Conservation (phyloP, 768 basidiomycete species). For the Symmetrospora coprosmae region DNA sequence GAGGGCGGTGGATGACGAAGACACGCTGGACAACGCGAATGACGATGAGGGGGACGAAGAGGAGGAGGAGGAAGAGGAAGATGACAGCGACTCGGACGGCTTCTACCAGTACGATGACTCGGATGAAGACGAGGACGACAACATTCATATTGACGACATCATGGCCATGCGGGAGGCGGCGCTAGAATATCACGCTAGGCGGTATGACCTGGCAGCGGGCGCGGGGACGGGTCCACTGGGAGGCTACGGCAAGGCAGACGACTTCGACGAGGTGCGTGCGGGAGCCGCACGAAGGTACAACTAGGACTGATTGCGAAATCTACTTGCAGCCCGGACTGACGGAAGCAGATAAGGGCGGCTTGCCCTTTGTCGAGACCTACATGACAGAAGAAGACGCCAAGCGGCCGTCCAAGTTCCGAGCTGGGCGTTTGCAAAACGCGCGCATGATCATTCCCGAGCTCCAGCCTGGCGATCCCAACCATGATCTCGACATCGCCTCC, state of each 20-base stretch:
- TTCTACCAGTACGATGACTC: not conserved
- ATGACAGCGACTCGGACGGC: not conserved
- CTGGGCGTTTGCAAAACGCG: not conserved
- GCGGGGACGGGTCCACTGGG: slow-evolving; percentile 11
- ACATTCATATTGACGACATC: slow-evolving; percentile 16
- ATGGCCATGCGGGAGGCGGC: slow-evolving; percentile 16
- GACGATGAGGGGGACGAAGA: not conserved
- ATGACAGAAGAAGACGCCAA: not conserved
- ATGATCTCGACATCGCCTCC: not conserved
- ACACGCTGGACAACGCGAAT: not conserved
- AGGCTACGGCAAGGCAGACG: not conserved
- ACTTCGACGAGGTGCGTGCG: slow-evolving; percentile 6
- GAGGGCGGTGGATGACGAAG: not conserved
- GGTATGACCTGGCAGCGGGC: slow-evolving; percentile 13
- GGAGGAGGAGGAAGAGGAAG: not conserved
- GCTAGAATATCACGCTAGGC: slow-evolving; percentile 13
- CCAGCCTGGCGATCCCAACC: too few species aligned
- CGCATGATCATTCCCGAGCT: slow-evolving; percentile 10
- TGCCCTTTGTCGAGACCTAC: slow-evolving; percentile 10
- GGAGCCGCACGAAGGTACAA: too few species aligned
- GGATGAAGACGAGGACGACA: slow-evolving; percentile 15
- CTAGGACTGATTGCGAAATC: not conserved
- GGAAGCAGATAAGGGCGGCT: not conserved
- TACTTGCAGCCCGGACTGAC: slow-evolving; percentile 4
- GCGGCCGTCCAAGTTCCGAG: slow-evolving; percentile 3